phyloP scores from a whole-genome alignment of 495 filamentous ascomycete species.

The Trichoderma erinaceum region DNA sequence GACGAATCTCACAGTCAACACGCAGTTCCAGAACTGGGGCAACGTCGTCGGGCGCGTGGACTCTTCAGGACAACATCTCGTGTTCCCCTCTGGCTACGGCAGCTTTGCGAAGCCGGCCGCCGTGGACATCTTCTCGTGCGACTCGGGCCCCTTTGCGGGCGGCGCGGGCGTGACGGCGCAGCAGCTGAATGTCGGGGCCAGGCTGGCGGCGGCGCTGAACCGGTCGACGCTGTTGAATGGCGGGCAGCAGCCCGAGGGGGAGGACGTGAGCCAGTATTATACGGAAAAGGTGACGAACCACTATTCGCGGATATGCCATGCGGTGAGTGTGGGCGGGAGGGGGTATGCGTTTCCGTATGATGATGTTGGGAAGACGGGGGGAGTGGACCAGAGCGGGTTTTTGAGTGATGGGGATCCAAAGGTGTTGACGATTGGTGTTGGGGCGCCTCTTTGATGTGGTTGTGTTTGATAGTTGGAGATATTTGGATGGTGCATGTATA shows the following conservation, averaged over 20 bases:
- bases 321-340: constrained; percentile 50
- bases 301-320: constrained; percentile 63
- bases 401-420: constrained; percentile 52
- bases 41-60: constrained; percentile 45
- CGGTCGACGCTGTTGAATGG: constrained; percentile 54
- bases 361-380: constrained; percentile 57
- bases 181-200: constrained; percentile 52
- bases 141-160: constrained; percentile 57
- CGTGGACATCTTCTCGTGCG: constrained; percentile 64
- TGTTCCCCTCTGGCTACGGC: constrained; percentile 40
- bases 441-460: constrained; percentile 36
- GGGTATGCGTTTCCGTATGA: constrained; percentile 80
- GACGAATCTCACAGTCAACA: constrained; percentile 52
- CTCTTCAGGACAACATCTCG: constrained; percentile 35
- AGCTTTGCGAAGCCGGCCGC: constrained; percentile 53
- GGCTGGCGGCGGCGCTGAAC: constrained; percentile 64
- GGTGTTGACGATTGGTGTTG: constrained; percentile 56
- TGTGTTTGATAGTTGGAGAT: too few relatives aligned
- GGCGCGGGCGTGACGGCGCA: constrained; percentile 34
- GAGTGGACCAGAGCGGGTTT: constrained; percentile 53
- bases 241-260: constrained; percentile 45
- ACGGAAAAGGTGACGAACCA: constrained; percentile 57
- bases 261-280: constrained; percentile 46
- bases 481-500: neutral
- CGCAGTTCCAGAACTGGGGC: constrained; percentile 46